phyloP scores from a whole-genome alignment of 192 early-diverging fungal species.

The Coemansia aciculifera region DNA sequence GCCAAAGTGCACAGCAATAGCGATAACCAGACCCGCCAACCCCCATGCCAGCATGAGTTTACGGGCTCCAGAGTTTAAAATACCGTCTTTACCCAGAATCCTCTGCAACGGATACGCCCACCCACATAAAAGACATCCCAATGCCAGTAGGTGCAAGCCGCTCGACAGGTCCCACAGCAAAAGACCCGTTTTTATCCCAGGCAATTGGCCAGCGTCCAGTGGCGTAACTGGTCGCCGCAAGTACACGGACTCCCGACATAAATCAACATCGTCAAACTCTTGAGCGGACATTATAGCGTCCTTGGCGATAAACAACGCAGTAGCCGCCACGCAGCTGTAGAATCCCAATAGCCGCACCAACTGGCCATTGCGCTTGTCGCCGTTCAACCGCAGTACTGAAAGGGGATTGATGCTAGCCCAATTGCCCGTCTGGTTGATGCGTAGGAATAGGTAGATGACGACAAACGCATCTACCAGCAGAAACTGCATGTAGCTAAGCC shows the following conservation, averaged over 20 bases:
- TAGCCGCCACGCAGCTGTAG: constrained; percentile 34
- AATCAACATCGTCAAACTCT: constrained; percentile 44
- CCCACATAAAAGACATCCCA: constrained; percentile 32
- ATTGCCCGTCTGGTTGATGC: constrained; percentile 25
- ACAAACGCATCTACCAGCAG: constrained; percentile 49
- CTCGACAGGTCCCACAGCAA: constrained; percentile 43
- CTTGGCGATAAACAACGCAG: constrained; percentile 33
- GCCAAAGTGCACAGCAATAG: constrained; percentile 33
- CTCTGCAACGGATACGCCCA: constrained; percentile 37
- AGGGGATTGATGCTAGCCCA: constrained; percentile 44
- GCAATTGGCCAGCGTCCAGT: constrained; percentile 29
- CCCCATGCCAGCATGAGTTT: constrained; percentile 28
- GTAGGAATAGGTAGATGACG: constrained; percentile 34
- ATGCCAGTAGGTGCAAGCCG: constrained; percentile 31
- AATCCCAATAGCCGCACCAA: constrained; percentile 31
- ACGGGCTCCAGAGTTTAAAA: constrained; percentile 20
- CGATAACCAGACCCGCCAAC: constrained; percentile 7
- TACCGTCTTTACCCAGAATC: constrained; percentile 25
- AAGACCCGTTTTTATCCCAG: constrained; percentile 31
- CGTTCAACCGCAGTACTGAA: constrained; percentile 30
- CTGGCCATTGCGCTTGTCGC: constrained; percentile 18
- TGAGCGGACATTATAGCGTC: constrained; percentile 50
- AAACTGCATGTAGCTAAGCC: constrained; percentile 54
- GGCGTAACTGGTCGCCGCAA: constrained; percentile 26
- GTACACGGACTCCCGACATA: constrained; percentile 43